These are phyloP conservation scores for Westerdykella ornata DNA, from an alignment of 2,329 filamentous ascomycete species.

Conservation along the genomic window DNA sequence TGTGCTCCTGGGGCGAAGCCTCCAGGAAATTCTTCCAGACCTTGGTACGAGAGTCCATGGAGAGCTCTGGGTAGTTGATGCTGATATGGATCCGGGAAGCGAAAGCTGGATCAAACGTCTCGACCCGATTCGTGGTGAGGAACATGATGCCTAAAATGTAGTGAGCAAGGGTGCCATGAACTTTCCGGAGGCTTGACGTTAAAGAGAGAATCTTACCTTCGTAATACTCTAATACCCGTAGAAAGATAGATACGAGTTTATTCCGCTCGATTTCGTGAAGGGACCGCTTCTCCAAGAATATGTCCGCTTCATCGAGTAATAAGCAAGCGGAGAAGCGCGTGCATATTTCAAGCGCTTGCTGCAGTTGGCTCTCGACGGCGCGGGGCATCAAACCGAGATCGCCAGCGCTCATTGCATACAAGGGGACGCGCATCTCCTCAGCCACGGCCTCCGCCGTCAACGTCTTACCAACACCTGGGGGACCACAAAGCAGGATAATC, in stretches of 20 bases:
- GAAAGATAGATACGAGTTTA: slow-evolving; percentile 26
- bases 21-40: slow-evolving; percentile 45
- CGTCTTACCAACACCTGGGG: slow-evolving; percentile 51
- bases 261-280: slow-evolving; percentile 24
- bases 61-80: slow-evolving; percentile 41
- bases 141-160: slow-evolving; percentile 23
- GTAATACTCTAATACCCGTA: slow-evolving; percentile 41
- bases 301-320: slow-evolving; percentile 47
- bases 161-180: background rate
- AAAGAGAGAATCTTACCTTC: slow-evolving; percentile 27
- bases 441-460: slow-evolving; percentile 37
- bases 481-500: slow-evolving; percentile 47
- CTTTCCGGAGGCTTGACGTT: too few species aligned
- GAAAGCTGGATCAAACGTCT: slow-evolving; percentile 43
- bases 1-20: slow-evolving; percentile 19
- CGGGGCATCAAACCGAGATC: slow-evolving; percentile 44
- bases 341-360: slow-evolving; percentile 44
- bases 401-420: slow-evolving; percentile 46
- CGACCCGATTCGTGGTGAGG: slow-evolving; percentile 38
- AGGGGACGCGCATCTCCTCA: slow-evolving; percentile 46
- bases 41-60: slow-evolving; percentile 32
- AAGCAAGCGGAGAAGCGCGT: slow-evolving; percentile 47
- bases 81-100: slow-evolving; percentile 44
- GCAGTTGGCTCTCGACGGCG: slow-evolving; percentile 41
- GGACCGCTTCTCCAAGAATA: slow-evolving; percentile 23